A percentile compares a stretch with the other conserved stretches of the same genome.
These are phyloP conservation scores for Pythium plurisporium DNA, from an alignment of 352 stramenopile genomes.

Conservation along the genomic window DNA sequence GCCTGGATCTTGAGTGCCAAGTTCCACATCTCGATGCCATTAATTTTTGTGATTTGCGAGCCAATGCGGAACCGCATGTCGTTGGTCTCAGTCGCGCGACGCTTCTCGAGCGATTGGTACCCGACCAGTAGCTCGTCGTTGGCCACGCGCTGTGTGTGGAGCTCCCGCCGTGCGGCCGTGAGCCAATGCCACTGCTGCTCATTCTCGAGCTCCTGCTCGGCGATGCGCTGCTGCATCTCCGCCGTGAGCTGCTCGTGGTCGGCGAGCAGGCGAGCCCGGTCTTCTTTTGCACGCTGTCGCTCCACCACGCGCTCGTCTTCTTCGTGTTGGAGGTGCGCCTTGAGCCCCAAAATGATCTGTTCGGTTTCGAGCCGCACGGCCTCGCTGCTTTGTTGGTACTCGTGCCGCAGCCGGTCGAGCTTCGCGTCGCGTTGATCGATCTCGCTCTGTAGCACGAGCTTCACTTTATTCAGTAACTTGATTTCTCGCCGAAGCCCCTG, in stretches of 20 bases:
- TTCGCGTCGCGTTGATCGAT: constrained; percentile 30
- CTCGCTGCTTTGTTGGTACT: constrained; percentile 53
- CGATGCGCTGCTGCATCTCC: constrained; percentile 39
- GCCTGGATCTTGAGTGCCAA: constrained; percentile 64
- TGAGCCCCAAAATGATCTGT: constrained; percentile 38
- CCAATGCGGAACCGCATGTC: constrained; percentile 74
- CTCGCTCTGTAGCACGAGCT: constrained; percentile 33
- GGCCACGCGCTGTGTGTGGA: constrained; percentile 55
- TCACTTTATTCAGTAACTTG: constrained; percentile 38
- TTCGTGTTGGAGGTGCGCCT: constrained; percentile 29
- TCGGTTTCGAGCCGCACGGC: constrained; percentile 42
- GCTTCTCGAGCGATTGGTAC: constrained; percentile 65
- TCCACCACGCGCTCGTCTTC: constrained; percentile 30
- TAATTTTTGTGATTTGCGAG: constrained; percentile 64
- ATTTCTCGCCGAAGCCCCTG: constrained; percentile 39
- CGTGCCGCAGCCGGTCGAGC: constrained; percentile 30
- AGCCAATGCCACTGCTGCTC: constrained; percentile 65
- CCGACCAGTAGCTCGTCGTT: constrained; percentile 66
- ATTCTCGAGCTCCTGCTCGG: constrained; percentile 26
- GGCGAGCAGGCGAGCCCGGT: constrained; percentile 40
- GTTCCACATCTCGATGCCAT: constrained; percentile 81
- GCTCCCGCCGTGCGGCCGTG: constrained; percentile 57
- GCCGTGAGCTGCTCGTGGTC: constrained; percentile 34
- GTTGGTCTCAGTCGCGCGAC: constrained; percentile 65
- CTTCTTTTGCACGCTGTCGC: constrained; percentile 22